Base-by-base conservation (phyloP, 2,329 filamentous ascomycete species). In the Aspergillus latus region DNA sequence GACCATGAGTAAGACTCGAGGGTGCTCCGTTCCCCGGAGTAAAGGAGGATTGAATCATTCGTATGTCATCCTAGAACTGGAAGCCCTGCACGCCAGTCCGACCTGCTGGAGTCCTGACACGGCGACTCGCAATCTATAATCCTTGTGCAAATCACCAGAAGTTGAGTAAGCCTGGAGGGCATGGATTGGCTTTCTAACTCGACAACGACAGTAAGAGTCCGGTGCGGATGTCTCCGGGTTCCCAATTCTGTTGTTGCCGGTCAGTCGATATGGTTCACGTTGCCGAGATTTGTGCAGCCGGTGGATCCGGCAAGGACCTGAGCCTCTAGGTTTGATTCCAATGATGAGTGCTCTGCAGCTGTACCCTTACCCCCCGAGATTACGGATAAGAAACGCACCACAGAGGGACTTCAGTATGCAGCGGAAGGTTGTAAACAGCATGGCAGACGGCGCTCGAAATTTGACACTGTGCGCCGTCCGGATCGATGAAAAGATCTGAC, bases 251-350 rank as follows among this genome's bases (percentile, higher is more conserved):
- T 21, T 16, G 44, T 10, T 34, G 15, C 30, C 44, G 29, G 44
- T 32, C 21, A 37, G 32, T 49, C 28, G 15, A 45, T 28, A 36
- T 21, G 37, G 21, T 21, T 21, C 21, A 21, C 21, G 15, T 59
- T 63, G 52, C 62, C 60, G 59, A 65, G 54, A 49, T 60, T 59
- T 54, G 46, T 59, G 58, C 59, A 57, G 48, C 32, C 13, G 29
- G 60, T 53, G 60, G 56, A 57, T 49, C 57, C 57, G 47, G 57
- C 60, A 61, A 59, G 56, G 42, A 34, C 55, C 49, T 59, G 45
- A 57, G 44, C 40, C 40, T 52, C 30, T 16, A 37, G 29, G 36
- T 52, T 40, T 43, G 44, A 46, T 34, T 36, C 30, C 29, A 29
- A 45, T 2, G 43, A n/a, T 28, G 21, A n/a, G 11, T 45, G n/a